Evolutionary conservation across 1,284 basidiomycete species (phyloP), one percentile per base, ranked within the genome.

Genomic region (Rhodofomes roseus): DNA sequence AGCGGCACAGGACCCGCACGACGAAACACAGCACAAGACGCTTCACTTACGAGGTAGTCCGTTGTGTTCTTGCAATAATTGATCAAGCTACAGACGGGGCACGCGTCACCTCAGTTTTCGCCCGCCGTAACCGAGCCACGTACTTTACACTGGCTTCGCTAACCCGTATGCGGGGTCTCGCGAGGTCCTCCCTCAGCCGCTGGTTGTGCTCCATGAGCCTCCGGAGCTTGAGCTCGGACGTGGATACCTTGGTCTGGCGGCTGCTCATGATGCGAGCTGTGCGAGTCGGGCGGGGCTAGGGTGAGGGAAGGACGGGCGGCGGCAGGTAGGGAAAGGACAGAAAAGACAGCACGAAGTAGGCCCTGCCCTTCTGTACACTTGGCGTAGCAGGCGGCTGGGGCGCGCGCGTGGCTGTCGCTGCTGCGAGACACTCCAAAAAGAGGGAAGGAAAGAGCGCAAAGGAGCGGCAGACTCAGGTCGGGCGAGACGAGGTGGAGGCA

Each of bases 141-240:
- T 65, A 90, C 89, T 81, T 84, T 60, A 83, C 77, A 65, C 84
- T 86, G 25, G 91, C 92, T 73, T 93, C 91, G 66, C 87, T 89
- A 55, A 93, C 87, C 54, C 84, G 78, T 67, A 91, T 83, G 58
- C 91, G 77, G 22, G 89, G 90, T 55, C 92, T 77, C 11, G 85
- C 83, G 23, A 93, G 79, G 69, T 93, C 92, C 69, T 93, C 92
- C 63, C 82, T 77, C 63, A 93, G 75, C 36, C 91, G 78, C 65
- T 84, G 81, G 69, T 93, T 93, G 76, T 93, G 90, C 74, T 93
- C 92, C 22, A 84, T 84, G 64, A 93, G 77, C 43, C 92, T 79
- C 29, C 92, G 82, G 56, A 93, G 85, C 79, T 92, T 92, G 73
- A 93, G 84, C 79, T 93, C 91, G 55, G 85, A 86, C 89, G 92